Evolutionary conservation across 2,329 filamentous ascomycete species (phyloP).

Genomic region (Teratosphaeria viscida): DNA sequence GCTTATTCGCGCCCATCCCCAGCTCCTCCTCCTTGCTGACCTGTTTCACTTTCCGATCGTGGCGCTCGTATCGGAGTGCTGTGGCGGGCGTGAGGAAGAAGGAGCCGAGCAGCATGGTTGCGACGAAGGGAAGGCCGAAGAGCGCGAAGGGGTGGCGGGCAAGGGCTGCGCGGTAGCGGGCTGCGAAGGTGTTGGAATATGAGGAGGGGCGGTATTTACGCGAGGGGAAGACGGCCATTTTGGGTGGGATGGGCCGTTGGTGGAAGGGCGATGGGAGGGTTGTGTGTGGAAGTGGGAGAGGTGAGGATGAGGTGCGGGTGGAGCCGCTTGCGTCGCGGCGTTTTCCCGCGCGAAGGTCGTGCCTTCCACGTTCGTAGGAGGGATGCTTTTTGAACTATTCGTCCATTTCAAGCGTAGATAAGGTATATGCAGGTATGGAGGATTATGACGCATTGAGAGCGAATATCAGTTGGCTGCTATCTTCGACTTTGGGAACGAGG

Average conservation of each 20-base stretch:
- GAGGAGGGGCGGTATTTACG: slow-evolving; percentile 52
- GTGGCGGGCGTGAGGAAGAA: slow-evolving; percentile 93
- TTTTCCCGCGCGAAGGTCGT: no score
- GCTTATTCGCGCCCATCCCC: slow-evolving; percentile 59
- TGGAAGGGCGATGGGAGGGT: background rate
- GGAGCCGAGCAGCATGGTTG: slow-evolving; percentile 79
- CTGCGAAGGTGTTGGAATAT: slow-evolving; percentile 58
- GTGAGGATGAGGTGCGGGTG: background rate
- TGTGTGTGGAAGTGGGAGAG: background rate
- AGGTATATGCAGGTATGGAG: no score
- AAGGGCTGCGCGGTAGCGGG: slow-evolving; percentile 65
- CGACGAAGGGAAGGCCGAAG: slow-evolving; percentile 88
- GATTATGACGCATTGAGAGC: no score
- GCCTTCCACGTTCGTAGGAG: no score
- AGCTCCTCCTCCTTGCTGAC: slow-evolving; percentile 79
- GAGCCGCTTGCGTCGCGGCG: background rate
- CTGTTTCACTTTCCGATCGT: slow-evolving; percentile 81
- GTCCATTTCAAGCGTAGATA: no score
- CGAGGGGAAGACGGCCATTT: slow-evolving; percentile 26
- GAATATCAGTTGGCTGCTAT: no score
- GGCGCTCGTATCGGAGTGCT: slow-evolving; percentile 82
- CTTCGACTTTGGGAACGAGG: no score
- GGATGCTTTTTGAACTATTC: no score
- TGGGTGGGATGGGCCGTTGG: background rate
- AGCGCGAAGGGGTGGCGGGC: slow-evolving; percentile 75